A percentile compares a stretch with the other conserved stretches of the same genome.
These are phyloP conservation scores for Cymbomonas tetramitiformis DNA, from an alignment of 139 green algal species.

Conservation along the genomic window DNA sequence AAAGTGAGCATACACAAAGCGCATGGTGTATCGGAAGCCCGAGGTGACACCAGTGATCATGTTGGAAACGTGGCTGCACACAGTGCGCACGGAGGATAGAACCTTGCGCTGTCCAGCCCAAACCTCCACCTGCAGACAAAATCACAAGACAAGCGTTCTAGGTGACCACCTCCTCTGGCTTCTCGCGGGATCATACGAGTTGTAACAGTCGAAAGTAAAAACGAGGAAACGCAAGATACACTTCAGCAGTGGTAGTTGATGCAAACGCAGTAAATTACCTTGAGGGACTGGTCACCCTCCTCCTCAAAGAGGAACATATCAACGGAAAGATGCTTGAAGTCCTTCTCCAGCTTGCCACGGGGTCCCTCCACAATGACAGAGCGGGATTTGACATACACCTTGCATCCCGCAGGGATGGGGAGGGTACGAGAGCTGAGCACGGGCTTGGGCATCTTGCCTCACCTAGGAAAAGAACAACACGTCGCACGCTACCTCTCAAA, in stretches of 20 bases:
- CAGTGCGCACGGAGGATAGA: conserved; percentile 80
- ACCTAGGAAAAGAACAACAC: no score
- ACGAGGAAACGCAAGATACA: no score
- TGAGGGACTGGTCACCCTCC: conserved; percentile 5
- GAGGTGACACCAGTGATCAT: conserved; percentile 55
- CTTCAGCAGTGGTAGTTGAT: no score
- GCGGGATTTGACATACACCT: conserved; percentile 27
- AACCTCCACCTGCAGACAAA: conserved; percentile 15
- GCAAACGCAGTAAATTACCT: background rate
- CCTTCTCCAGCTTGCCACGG: conserved; percentile 7
- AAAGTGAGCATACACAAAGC: conserved; percentile 97
- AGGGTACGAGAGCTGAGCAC: no score
- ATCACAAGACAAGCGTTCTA: background rate
- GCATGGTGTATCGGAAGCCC: conserved; percentile 97
- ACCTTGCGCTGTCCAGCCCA: conserved; percentile 76
- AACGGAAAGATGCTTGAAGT: conserved; percentile 14
- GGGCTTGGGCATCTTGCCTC: no score
- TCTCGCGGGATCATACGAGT: no score
- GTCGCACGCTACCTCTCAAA: no score
- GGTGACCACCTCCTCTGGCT: background rate
- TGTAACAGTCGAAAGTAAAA: no score
- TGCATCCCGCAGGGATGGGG: conserved; percentile 29
- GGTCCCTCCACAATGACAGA: conserved; percentile 30
- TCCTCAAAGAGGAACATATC: background rate
- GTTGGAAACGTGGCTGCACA: conserved; percentile 74